A percentile compares a stretch with the other conserved stretches of the same genome.
Conservation (phyloP, 2,329 filamentous ascomycete species). For the Trichoderma brevicompactum region DNA sequence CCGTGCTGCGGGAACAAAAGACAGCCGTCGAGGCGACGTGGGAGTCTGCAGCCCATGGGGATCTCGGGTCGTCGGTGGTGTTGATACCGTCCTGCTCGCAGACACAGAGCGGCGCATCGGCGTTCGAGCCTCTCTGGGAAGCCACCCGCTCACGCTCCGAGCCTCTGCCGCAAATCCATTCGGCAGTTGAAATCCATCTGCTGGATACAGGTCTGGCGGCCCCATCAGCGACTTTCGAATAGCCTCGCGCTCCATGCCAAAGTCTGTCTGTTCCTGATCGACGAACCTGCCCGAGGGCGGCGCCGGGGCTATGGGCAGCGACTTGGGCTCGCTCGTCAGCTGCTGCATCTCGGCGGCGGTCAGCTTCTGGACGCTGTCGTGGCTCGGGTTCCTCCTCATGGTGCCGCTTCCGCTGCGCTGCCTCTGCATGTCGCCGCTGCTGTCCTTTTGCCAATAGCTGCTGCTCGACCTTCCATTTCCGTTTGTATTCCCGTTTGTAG, state of each 20-base stretch:
- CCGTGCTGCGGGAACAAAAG: slow-evolving; percentile 51
- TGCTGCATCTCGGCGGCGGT: slow-evolving; percentile 64
- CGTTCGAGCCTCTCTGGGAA: slow-evolving; percentile 31
- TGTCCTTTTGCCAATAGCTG: slow-evolving; percentile 3
- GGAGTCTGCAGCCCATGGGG: slow-evolving; percentile 39
- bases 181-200: slow-evolving; percentile 33
- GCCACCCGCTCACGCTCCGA: slow-evolving; percentile 25
- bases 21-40: slow-evolving; percentile 52
- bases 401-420: slow-evolving; percentile 35
- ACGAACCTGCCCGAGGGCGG: slow-evolving; percentile 44
- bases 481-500: background rate
- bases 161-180: slow-evolving; percentile 37
- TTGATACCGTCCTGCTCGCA: slow-evolving; percentile 53
- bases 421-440: slow-evolving; percentile 4
- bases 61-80: slow-evolving; percentile 54
- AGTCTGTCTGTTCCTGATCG: slow-evolving; percentile 45
- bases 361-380: slow-evolving; percentile 56
- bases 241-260: slow-evolving; percentile 38
- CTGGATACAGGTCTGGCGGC: slow-evolving; percentile 34
- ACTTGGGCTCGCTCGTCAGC: slow-evolving; percentile 60
- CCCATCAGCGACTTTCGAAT: slow-evolving; percentile 39
- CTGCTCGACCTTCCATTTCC: slow-evolving; percentile 6
- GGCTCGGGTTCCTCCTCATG: slow-evolving; percentile 40
- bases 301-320: slow-evolving; percentile 57
- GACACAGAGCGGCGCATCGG: slow-evolving; percentile 42